A percentile compares a stretch with the other conserved stretches of the same genome.
phyloP scores from a whole-genome alignment of 2,329 filamentous ascomycete species.

The Alternaria arborescens region DNA sequence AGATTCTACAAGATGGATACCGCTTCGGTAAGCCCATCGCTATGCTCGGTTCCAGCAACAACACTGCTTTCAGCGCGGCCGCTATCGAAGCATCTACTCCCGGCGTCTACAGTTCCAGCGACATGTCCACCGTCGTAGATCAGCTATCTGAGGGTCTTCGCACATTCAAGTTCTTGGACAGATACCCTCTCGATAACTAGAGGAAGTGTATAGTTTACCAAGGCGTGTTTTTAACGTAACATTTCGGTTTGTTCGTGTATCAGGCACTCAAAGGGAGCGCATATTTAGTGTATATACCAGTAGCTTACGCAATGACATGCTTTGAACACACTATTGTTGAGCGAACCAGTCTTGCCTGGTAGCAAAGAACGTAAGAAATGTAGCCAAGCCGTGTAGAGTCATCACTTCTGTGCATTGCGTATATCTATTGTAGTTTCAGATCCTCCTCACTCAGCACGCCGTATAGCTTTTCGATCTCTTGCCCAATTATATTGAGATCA shows the following conservation, averaged over 20 bases:
- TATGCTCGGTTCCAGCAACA: constrained; percentile 61
- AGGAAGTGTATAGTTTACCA: neutral
- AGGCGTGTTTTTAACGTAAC: neutral
- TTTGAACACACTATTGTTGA: neutral
- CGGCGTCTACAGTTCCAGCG: constrained; percentile 43
- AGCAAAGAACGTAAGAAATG: neutral
- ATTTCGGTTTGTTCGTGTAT: neutral
- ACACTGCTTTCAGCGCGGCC: constrained; percentile 52
- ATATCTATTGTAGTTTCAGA: constrained; percentile 58
- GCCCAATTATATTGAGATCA: constrained; percentile 63
- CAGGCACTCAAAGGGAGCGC: neutral
- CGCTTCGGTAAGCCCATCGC: constrained; percentile 75
- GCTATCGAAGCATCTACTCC: constrained; percentile 56
- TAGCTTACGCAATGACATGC: neutral
- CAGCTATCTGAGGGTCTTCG: constrained; percentile 62
- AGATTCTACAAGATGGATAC: constrained; percentile 71
- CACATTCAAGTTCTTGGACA: constrained; percentile 71
- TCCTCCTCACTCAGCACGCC: constrained; percentile 69
- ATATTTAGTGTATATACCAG: neutral
- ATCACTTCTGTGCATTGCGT: neutral
- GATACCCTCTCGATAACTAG: constrained; percentile 65
- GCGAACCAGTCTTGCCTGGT: neutral
- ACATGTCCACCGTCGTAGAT: constrained; percentile 27
- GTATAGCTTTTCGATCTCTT: constrained; percentile 67
- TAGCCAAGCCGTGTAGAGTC: neutral